Conservation (phyloP, 1,284 basidiomycete genomes). For the Amylostereum chailletii region DNA sequence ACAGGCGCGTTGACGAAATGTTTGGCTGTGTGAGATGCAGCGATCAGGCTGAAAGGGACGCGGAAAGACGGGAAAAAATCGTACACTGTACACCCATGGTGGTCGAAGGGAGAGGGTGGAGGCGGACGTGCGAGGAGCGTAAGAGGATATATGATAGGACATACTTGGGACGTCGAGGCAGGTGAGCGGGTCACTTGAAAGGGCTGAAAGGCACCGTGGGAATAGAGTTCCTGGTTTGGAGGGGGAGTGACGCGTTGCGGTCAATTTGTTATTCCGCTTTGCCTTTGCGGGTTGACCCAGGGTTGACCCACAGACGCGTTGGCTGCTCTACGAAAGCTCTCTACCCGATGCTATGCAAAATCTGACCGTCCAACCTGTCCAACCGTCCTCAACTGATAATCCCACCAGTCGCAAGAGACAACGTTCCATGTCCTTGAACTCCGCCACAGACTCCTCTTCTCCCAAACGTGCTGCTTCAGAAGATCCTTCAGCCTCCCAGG, state of each 20-base stretch:
- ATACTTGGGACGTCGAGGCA: background rate
- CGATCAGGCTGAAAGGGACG: no score
- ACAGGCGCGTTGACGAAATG: conserved; percentile 70
- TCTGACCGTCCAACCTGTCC: conserved; percentile 13
- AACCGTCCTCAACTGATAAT: conserved; percentile 25
- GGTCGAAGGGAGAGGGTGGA: background rate
- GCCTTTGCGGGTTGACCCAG: no score
- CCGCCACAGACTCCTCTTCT: conserved; percentile 50
- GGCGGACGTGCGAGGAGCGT: background rate
- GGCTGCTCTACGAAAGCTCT: background rate
- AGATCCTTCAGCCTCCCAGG: conserved; percentile 23
- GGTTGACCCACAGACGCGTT: no score
- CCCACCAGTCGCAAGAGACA: conserved; percentile 33
- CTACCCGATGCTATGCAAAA: conserved; percentile 7
- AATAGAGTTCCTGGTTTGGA: no score
- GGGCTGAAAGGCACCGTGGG: no score
- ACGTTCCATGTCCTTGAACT: conserved; percentile 41
- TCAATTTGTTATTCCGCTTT: no score
- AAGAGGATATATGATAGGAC: background rate
- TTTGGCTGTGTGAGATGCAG: conserved; percentile 33
- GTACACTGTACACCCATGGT: conserved; percentile 20
- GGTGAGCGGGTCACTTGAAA: background rate
- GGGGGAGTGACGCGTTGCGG: no score
- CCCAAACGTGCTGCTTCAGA: conserved; percentile 65
- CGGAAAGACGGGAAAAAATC: background rate